Evolutionary conservation across 176 grass and related monocot species (phyloP), one percentile per base, ranked within the genome.

Genomic region (Raddia distichophylla): DNA sequence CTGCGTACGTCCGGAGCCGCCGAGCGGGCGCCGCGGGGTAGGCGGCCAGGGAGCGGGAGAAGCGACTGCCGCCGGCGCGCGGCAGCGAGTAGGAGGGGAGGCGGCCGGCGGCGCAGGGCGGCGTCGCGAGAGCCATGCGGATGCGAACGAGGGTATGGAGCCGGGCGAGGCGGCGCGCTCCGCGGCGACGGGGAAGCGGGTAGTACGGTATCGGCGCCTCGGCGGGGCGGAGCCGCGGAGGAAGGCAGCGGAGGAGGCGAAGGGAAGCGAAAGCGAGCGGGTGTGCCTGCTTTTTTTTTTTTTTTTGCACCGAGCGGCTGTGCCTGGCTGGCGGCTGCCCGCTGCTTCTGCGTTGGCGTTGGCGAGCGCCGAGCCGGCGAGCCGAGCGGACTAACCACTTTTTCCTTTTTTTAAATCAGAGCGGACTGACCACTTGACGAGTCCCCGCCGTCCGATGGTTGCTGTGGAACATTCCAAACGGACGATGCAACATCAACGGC

Each of bases 41-140:
- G 20, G 22, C 45, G 46, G 18, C 27, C 33, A 68, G 52, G 22
- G 51, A 19, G 52, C 57, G 72, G 40, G 65, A 75, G 71, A 22
- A 20, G 77, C 48, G 13, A 22, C 27, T 35, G 40, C 56, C 3
- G n/a, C 49, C 43, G n/a, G 63, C 56, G 72, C 44, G 64, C 33
- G 82, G 82, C n/a, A 48, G 10, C 14, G 48, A 53, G 13, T 71
- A 66, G 27, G 77, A 58, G 72, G 70, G 65, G 32, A 46, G 10
- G 62, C 58, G 32, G 20, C 63, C 57, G 55, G 50, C 78, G 7
- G 87, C 27, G 56, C 65, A 77, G 57, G 48, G 77, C 64, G 55
- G 49, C 64, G 48, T 1, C 49, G 82, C 64, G 5, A 86, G 83
- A 81, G 73, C 78, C 87, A 89, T 89, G 73, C 58, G 71, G 46